These are phyloP conservation scores for Alternaria triticimaculans DNA, from an alignment of 2,329 filamentous ascomycete species.

Conservation along the genomic window DNA sequence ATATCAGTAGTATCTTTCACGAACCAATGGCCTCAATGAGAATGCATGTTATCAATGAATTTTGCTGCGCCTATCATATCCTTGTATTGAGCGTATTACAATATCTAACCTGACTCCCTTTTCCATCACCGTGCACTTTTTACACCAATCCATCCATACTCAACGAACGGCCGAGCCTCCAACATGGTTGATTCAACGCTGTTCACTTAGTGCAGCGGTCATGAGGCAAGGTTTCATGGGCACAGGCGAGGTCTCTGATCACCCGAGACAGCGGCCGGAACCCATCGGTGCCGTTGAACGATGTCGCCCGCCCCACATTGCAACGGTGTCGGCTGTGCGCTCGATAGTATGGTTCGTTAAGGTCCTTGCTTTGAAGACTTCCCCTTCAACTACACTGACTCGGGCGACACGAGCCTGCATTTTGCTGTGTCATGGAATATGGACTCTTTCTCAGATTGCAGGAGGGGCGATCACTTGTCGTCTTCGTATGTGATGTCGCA, in stretches of 20 bases:
- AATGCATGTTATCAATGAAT: constrained; percentile 14
- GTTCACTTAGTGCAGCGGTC: not conserved
- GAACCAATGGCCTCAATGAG: constrained; percentile 12
- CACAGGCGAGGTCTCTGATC: not conserved
- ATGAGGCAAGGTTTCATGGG: not conserved
- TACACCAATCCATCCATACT: not conserved
- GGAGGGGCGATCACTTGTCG: constrained; percentile 17
- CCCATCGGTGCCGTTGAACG: not conserved
- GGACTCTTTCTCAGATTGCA: not conserved
- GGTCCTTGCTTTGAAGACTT: not conserved
- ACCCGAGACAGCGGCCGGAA: not conserved
- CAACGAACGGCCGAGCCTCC: not conserved
- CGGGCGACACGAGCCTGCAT: not conserved
- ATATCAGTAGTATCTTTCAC: constrained; percentile 8
- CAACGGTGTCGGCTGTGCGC: not conserved
- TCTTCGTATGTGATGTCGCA: constrained; percentile 47
- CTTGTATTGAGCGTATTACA: not conserved
- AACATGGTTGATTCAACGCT: not conserved
- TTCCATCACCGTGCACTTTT: not conserved
- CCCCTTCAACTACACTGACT: not conserved
- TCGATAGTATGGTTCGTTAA: not conserved
- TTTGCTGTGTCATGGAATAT: not conserved
- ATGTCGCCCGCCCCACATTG: not conserved
- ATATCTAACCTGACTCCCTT: not conserved
- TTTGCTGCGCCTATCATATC: not conserved